These are phyloP conservation scores for Pyrrhoderma lamaoense DNA, from an alignment of 1,284 basidiomycete species.

Conservation along the genomic window DNA sequence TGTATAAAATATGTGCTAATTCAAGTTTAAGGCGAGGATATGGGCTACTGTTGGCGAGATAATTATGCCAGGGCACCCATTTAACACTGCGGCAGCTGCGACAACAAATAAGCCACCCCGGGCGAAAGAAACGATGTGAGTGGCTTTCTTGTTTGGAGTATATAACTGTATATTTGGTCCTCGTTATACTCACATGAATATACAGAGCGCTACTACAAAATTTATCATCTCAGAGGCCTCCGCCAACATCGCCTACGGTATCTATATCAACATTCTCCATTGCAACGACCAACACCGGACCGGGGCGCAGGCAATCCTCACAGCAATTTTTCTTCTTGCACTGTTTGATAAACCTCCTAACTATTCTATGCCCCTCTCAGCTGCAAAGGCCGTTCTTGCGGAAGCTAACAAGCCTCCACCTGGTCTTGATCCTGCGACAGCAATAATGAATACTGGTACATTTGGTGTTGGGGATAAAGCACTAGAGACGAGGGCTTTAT, in stretches of 20 bases:
- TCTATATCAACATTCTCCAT: conserved; percentile 38
- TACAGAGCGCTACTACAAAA: conserved; percentile 49
- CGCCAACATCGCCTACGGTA: conserved; percentile 34
- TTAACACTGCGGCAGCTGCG: conserved; percentile 27
- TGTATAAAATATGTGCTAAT: neutral
- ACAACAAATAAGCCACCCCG: conserved; percentile 36
- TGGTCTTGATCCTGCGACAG: neutral
- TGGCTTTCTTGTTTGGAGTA: too few relatives aligned
- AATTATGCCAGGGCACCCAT: conserved; percentile 50
- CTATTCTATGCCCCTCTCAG: conserved; percentile 52
- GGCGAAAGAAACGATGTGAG: conserved; percentile 62
- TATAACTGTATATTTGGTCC: too few relatives aligned
- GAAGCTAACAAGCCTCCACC: conserved; percentile 23
- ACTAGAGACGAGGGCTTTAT: conserved; percentile 36
- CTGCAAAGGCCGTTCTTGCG: conserved; percentile 54
- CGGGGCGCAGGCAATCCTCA: conserved; percentile 60
- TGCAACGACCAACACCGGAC: conserved; percentile 23
- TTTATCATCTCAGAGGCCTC: conserved; percentile 27
- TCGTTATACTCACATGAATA: conserved; percentile 24
- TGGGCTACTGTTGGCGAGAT: conserved; percentile 60
- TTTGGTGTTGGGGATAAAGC: conserved; percentile 9
- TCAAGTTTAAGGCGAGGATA: conserved; percentile 46
- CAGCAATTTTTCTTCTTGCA: conserved; percentile 53
- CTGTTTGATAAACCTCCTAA: conserved; percentile 45
- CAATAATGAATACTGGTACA: conserved; percentile 1